A percentile compares a stretch with the other conserved stretches of the same genome.
Conservation (phyloP, 2,329 filamentous ascomycete species). For the Dactylellina drechsleri region DNA sequence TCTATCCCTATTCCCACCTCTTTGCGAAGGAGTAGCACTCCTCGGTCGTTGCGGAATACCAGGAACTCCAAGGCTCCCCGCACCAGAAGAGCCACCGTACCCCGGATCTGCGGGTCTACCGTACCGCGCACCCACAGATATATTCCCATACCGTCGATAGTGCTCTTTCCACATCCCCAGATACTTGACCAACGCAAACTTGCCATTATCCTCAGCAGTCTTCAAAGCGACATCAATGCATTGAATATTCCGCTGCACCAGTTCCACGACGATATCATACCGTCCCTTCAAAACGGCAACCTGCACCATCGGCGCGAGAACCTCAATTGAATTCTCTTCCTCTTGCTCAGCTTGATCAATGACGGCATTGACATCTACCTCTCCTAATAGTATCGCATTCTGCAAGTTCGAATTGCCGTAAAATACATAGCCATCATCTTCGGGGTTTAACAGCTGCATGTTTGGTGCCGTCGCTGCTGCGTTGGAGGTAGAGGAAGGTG, state of each 20-base stretch:
- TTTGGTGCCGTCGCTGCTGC: neutral
- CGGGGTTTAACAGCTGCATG: slow-evolving; percentile 16
- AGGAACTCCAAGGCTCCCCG: slow-evolving; percentile 12
- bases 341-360: slow-evolving; percentile 34
- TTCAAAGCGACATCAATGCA: slow-evolving; percentile 49
- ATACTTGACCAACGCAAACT: slow-evolving; percentile 42
- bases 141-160: slow-evolving; percentile 13
- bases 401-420: slow-evolving; percentile 41
- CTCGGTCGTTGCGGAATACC: neutral
- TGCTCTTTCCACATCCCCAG: slow-evolving; percentile 39
- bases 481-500: neutral
- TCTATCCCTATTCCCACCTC: neutral
- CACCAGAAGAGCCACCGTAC: neutral
- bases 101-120: neutral
- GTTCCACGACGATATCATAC: slow-evolving; percentile 42
- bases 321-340: slow-evolving; percentile 28
- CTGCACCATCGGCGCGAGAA: slow-evolving; percentile 31
- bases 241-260: slow-evolving; percentile 38
- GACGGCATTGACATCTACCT: slow-evolving; percentile 27
- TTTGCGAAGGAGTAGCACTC: neutral
- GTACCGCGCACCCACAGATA: neutral
- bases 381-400: slow-evolving; percentile 33
- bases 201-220: slow-evolving; percentile 40
- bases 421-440: slow-evolving; percentile 26
- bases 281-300: slow-evolving; percentile 30